phyloP scores from a whole-genome alignment of 1,284 basidiomycete species.

The Erythrobasidium hasegawianum region DNA sequence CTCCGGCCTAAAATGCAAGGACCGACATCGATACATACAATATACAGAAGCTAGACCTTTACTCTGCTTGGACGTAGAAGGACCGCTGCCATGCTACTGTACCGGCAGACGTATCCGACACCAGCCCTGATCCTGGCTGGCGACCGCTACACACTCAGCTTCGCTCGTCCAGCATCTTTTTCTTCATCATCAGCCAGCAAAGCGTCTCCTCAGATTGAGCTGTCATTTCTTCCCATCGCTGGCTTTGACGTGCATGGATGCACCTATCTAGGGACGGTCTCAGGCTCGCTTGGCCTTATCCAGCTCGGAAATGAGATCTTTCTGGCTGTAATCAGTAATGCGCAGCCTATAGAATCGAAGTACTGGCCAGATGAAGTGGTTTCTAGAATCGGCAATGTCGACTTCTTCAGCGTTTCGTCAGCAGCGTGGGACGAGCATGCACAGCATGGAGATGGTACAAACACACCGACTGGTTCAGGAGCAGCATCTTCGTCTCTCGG shows the following conservation, averaged over 20 bases:
- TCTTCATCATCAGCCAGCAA: background rate
- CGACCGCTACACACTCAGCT: constrained; percentile 20
- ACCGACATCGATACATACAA: too few relatives aligned
- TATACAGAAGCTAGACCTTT: too few relatives aligned
- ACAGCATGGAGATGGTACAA: constrained; percentile 1
- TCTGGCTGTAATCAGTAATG: constrained; percentile 67
- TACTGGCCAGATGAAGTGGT: constrained; percentile 46
- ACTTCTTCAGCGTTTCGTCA: constrained; percentile 53
- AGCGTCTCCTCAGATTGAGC: constrained; percentile 21
- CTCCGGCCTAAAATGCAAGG: too few relatives aligned
- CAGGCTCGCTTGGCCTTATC: constrained; percentile 32
- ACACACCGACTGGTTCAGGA: background rate
- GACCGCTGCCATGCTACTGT: constrained; percentile 5
- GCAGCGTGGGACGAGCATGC: constrained; percentile 50
- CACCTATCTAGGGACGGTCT: constrained; percentile 6
- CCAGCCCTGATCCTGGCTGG: constrained; percentile 21
- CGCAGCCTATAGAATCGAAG: constrained; percentile 63
- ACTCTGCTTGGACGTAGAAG: background rate
- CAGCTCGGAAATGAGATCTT: constrained; percentile 59
- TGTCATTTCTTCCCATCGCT: constrained; percentile 16
- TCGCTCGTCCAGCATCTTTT: background rate
- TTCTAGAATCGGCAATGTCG: constrained; percentile 51
- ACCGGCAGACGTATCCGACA: constrained; percentile 3
- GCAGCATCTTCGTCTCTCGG: background rate
- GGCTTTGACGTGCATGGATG: constrained; percentile 25